A percentile compares a stretch with the other conserved stretches of the same genome.
Conservation (phyloP, 192 early-diverging fungal species). For the Rhizophagus sp. region DNA sequence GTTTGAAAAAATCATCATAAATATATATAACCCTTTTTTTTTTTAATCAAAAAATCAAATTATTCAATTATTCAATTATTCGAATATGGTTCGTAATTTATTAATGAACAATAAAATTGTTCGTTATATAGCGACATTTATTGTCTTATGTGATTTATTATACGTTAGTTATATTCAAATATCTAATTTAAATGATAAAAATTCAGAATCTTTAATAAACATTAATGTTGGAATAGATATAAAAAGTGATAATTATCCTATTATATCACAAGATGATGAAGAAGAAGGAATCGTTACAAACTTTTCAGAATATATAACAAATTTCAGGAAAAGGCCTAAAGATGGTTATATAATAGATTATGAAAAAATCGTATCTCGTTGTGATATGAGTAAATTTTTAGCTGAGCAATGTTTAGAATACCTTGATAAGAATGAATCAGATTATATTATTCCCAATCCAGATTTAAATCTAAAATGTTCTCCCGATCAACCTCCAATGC, state of each 20-base stretch:
- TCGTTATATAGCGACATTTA: not conserved
- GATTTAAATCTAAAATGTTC: not conserved
- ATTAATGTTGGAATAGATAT: not conserved
- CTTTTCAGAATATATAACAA: not conserved
- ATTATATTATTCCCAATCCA: not conserved
- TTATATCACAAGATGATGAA: not conserved
- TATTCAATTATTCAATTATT: too few species aligned
- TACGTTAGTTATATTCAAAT: not conserved
- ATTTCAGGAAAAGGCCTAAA: not conserved
- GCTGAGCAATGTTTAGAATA: slow-evolving; percentile 3
- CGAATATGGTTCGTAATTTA: not conserved
- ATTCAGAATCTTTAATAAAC: not conserved
- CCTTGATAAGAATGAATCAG: slow-evolving; percentile 1
- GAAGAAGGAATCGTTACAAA: not conserved
- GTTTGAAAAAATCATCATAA: too few species aligned
- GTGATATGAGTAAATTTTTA: not conserved
- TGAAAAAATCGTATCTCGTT: not conserved
- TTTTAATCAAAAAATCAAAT: too few species aligned
- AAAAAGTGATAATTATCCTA: not conserved
- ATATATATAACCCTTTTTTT: too few species aligned
- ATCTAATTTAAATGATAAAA: not conserved
- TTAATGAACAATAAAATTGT: not conserved
- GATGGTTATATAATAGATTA: not conserved
- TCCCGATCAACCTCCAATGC: slow-evolving; percentile 21
- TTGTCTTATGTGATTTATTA: not conserved